Conservation (phyloP, 2,329 filamentous ascomycete genomes). For the Penicillium sp. region DNA sequence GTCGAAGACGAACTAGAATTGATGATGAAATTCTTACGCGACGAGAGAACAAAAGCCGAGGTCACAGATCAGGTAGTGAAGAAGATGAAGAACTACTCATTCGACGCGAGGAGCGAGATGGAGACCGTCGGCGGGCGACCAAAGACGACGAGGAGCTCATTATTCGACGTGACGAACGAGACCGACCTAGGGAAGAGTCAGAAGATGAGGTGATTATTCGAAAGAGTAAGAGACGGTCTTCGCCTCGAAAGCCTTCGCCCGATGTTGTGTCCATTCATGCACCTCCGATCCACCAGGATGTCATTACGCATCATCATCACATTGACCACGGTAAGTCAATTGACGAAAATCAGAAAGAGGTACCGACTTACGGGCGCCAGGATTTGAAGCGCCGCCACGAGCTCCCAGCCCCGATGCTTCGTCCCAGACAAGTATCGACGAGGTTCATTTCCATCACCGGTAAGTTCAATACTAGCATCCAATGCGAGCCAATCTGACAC, state of each 20-base stretch:
- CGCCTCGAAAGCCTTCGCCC: constrained; percentile 53
- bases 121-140: constrained; percentile 10
- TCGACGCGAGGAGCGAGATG: constrained; percentile 15
- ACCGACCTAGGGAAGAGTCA: constrained; percentile 2
- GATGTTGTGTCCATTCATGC: constrained; percentile 63
- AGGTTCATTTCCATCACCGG: constrained; percentile 57
- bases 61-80: not conserved
- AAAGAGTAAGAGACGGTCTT: constrained; percentile 10
- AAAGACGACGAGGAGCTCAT: constrained; percentile 42
- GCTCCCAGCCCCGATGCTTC: constrained; percentile 28
- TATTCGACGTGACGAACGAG: constrained; percentile 33
- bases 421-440: constrained; percentile 43
- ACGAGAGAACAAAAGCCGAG: not conserved
- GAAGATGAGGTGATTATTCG: constrained; percentile 10
- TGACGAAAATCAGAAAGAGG: no score
- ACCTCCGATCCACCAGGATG: constrained; percentile 80
- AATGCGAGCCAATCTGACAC: not conserved
- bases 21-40: not conserved
- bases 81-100: constrained; percentile 16
- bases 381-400: constrained; percentile 28
- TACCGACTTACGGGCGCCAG: constrained; percentile 16
- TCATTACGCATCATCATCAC: constrained; percentile 84
- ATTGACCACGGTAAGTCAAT: constrained; percentile 70
- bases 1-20: not conserved
- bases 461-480: constrained; percentile 27